Evolutionary conservation across 2,329 filamentous ascomycete genomes (phyloP), one percentile per base, ranked within the genome.

Genomic region (Pezicula radicicola): DNA sequence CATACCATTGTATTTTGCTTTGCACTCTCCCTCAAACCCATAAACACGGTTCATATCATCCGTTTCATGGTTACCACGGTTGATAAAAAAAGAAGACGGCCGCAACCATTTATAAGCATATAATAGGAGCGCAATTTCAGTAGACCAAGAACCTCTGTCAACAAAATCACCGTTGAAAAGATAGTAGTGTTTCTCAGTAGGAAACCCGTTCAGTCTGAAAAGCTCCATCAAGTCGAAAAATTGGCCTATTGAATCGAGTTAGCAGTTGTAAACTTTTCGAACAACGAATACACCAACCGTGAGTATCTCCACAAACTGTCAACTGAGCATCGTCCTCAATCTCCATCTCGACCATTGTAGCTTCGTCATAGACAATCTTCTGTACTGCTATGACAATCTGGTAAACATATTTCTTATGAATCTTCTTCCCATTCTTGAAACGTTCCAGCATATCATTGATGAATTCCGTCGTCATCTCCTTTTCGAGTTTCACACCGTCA

Each of bases 31-130:
- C 72, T 99, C 94, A 65, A 99, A 99, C 16, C 94, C 94, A 68
- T 99, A 99, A 49, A 94, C 92, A 60, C 91, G 85, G 78, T 99
- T 99, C 94, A 99, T 99, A 72, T 97, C 93, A 68, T 97, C 93
- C 46, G 94, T 97, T 75, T 99, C 94, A 73, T 99, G 94, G 73
- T 99, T 99, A 62, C 94, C 94, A 56, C 94, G 85, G 78, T 99
- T 99, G 58, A 99, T 77, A 82, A 96, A 97, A 79, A 99, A 93
- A 50, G 79, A 84, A 41, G 84, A 82, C 7, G 94, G 94, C 50
- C 89, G 85, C 63, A 97, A 72, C 93, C 91, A 96, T 76, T 99
- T 99, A 80, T 96, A 96, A 42, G 93, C 89, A 70, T 97, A 99
- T 18, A 99, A 78, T 10, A 97, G 78, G 44, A 99, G 79, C 10